These are phyloP conservation scores for Kwoniella shandongensis DNA, from an alignment of 768 basidiomycete species.

Conservation along the genomic window DNA sequence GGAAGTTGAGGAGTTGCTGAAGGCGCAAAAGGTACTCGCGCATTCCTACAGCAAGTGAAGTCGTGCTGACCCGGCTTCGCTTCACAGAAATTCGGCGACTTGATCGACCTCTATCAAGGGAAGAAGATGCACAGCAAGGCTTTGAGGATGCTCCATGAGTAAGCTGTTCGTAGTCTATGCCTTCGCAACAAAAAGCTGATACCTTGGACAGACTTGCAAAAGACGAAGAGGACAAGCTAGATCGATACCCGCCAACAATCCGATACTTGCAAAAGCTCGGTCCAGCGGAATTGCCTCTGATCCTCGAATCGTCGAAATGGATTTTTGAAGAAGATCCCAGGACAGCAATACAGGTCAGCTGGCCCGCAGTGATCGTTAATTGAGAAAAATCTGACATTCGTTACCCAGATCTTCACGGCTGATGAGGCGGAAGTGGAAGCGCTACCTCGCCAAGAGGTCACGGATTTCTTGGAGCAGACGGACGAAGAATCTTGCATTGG, in stretches of 20 bases:
- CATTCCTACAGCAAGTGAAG: neutral
- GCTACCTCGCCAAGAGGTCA: constrained; percentile 73
- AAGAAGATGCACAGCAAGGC: constrained; percentile 95
- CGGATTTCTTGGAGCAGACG: constrained; percentile 72
- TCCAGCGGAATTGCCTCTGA: constrained; percentile 72
- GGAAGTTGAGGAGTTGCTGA: constrained; percentile 84
- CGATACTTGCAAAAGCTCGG: constrained; percentile 88
- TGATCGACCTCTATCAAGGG: constrained; percentile 86
- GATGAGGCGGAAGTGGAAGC: constrained; percentile 74
- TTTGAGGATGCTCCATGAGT: constrained; percentile 79
- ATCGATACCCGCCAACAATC: constrained; percentile 79
- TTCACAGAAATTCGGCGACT: constrained; percentile 79
- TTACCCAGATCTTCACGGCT: constrained; percentile 80
- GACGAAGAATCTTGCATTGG: constrained; percentile 62
- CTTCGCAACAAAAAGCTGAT: no score
- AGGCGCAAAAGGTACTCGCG: constrained; percentile 67
- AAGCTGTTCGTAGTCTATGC: constrained; percentile 50
- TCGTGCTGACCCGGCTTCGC: neutral
- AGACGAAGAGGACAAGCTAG: constrained; percentile 71
- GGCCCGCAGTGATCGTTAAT: neutral
- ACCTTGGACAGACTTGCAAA: constrained; percentile 66
- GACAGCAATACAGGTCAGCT: constrained; percentile 72
- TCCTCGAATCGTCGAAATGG: constrained; percentile 82
- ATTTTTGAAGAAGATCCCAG: constrained; percentile 71
- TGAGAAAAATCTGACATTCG: neutral